phyloP scores from a whole-genome alignment of 106 monocot species.

The Acorus gramineus region DNA sequence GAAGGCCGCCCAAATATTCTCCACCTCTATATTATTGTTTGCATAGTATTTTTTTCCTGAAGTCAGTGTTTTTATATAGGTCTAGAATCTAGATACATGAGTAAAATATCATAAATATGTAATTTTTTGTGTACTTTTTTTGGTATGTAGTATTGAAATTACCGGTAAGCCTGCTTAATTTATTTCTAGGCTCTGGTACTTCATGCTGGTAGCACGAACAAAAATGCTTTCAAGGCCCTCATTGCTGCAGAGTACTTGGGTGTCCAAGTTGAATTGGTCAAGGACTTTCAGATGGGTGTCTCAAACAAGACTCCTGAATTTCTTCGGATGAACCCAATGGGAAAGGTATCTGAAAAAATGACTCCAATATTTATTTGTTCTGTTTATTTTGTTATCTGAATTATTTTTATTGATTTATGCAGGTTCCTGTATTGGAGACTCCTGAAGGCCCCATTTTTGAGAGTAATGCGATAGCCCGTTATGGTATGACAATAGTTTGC shows the following conservation, averaged over 20 bases:
- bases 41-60: too few relatives aligned
- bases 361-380: not conserved
- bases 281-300: slow-evolving; percentile 78
- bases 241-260: slow-evolving; percentile 80
- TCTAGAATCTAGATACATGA: too few relatives aligned
- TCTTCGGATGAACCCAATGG: slow-evolving; percentile 78
- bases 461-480: slow-evolving; percentile 87
- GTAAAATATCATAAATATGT: too few relatives aligned
- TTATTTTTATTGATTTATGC: not conserved
- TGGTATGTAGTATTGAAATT: too few relatives aligned
- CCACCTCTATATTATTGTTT: too few relatives aligned
- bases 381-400: too few relatives aligned
- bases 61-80: too few relatives aligned
- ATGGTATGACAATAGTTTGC: slow-evolving; percentile 27
- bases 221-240: slow-evolving; percentile 72
- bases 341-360: slow-evolving; percentile 38
- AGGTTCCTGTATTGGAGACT: slow-evolving; percentile 92
- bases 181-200: slow-evolving; percentile 24
- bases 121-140: too few relatives aligned
- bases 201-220: slow-evolving; percentile 42
- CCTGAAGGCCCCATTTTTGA: slow-evolving; percentile 86
- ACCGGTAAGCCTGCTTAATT: too few relatives aligned
- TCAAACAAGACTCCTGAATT: slow-evolving; percentile 81
- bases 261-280: slow-evolving; percentile 44
- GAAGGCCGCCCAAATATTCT: too few relatives aligned